Percentiles rank a stretch among this genome's conserved stretches.
Conservation (phyloP, 2,329 filamentous ascomycete genomes). For the Alternaria brassicicola region DNA sequence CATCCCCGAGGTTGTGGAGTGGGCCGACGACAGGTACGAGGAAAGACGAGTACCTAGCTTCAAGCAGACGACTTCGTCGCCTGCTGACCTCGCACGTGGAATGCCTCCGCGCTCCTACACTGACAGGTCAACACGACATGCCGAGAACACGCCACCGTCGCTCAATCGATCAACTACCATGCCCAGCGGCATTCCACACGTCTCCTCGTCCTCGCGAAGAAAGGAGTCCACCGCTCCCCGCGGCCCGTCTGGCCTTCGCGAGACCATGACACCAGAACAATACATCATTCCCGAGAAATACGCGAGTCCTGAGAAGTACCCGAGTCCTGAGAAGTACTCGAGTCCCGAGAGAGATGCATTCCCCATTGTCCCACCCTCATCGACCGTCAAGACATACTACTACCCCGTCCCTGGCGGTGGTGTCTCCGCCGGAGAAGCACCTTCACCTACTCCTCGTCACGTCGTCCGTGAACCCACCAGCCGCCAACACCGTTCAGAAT, state of each 20-base stretch:
- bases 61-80: constrained; percentile 48
- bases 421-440: constrained; percentile 30
- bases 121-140: constrained; percentile 31
- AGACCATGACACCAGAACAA: constrained; percentile 34
- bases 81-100: constrained; percentile 36
- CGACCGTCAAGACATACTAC: constrained; percentile 31
- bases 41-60: constrained; percentile 42
- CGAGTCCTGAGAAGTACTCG: not conserved
- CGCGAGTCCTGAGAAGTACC: constrained; percentile 23
- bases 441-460: constrained; percentile 37
- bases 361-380: constrained; percentile 28
- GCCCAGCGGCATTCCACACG: constrained; percentile 32
- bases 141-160: constrained; percentile 43
- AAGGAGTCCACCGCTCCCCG: constrained; percentile 30
- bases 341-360: constrained; percentile 30
- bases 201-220: constrained; percentile 32
- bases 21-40: constrained; percentile 29
- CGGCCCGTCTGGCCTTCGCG: constrained; percentile 39
- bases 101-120: constrained; percentile 42
- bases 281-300: constrained; percentile 30
- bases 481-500: constrained; percentile 34
- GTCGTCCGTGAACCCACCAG: constrained; percentile 43
- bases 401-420: constrained; percentile 35
- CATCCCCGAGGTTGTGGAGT: constrained; percentile 43
- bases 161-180: constrained; percentile 54